Evolutionary conservation across 2,329 filamentous ascomycete genomes (phyloP).

Genomic region (Pseudocercospora crystallina): DNA sequence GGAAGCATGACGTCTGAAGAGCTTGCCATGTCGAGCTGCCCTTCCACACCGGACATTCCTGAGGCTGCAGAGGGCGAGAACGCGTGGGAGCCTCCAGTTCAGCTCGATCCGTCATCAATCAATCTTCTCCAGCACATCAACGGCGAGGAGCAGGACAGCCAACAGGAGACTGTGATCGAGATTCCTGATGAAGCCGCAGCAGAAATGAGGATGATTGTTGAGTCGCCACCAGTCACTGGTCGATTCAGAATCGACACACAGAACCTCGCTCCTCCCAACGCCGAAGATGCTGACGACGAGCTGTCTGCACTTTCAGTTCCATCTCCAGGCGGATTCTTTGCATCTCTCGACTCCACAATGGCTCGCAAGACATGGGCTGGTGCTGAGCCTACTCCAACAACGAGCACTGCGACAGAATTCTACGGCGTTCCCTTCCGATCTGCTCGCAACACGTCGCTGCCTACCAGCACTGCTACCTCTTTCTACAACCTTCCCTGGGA

Average conservation of each 20-base stretch:
- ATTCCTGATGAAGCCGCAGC: slow-evolving; percentile 47
- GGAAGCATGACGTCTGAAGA: slow-evolving; percentile 88
- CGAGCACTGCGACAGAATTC: slow-evolving; percentile 87
- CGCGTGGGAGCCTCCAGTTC: slow-evolving; percentile 61
- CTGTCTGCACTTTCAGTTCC: slow-evolving; percentile 82
- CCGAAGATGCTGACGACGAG: slow-evolving; percentile 56
- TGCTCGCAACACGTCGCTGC: slow-evolving; percentile 51
- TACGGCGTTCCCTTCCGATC: slow-evolving; percentile 78
- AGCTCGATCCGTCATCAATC: slow-evolving; percentile 75
- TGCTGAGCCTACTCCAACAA: slow-evolving; percentile 64
- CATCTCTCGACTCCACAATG: slow-evolving; percentile 54
- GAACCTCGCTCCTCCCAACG: slow-evolving; percentile 25
- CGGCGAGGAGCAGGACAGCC: slow-evolving; percentile 42
- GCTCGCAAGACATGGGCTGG: slow-evolving; percentile 81
- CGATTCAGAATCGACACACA: slow-evolving; percentile 36
- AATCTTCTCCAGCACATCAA: slow-evolving; percentile 76
- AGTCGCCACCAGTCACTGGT: slow-evolving; percentile 47
- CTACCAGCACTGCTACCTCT: slow-evolving; percentile 83
- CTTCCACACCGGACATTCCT: slow-evolving; percentile 74
- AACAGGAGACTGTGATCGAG: slow-evolving; percentile 38
- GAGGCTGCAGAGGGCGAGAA: slow-evolving; percentile 53
- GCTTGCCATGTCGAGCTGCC: slow-evolving; percentile 77
- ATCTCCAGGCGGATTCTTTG: too few relatives aligned
- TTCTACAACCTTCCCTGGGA: slow-evolving; percentile 85
- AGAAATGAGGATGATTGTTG: slow-evolving; percentile 64